Evolutionary conservation across 2,329 filamentous ascomycete genomes (phyloP).

Genomic region (Aureobasidium lini): DNA sequence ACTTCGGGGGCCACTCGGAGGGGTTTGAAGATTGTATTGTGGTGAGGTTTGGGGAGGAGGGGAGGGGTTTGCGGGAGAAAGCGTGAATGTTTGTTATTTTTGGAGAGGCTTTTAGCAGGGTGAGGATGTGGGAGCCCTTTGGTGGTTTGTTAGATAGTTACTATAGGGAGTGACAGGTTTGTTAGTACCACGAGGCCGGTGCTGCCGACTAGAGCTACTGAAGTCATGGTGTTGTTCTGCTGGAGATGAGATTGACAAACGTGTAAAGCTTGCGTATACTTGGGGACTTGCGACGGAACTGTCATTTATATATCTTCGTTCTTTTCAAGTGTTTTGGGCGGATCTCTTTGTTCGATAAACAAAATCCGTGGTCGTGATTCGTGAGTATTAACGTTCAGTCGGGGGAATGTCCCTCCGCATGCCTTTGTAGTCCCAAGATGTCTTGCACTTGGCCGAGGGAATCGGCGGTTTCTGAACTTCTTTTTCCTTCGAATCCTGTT

Average conservation of each 20-base stretch:
- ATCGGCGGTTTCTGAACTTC: too few relatives aligned
- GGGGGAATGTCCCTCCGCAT: too few relatives aligned
- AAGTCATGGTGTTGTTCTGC: slow-evolving; percentile 33
- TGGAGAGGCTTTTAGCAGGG: slow-evolving; percentile 48
- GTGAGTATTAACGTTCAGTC: too few relatives aligned
- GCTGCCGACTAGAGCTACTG: slow-evolving; percentile 52
- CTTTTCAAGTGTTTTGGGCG: too few relatives aligned
- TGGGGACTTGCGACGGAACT: too few relatives aligned
- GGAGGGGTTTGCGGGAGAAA: slow-evolving; percentile 59
- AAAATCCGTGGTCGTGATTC: too few relatives aligned
- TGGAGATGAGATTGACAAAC: not conserved
- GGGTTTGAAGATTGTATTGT: slow-evolving; percentile 61
- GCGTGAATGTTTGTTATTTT: slow-evolving; percentile 51
- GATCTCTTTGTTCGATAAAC: too few relatives aligned
- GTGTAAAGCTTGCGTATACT: too few relatives aligned
- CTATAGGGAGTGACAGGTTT: slow-evolving; percentile 20
- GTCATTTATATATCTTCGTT: too few relatives aligned
- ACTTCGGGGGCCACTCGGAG: slow-evolving; percentile 55
- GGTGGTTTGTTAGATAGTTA: not conserved
- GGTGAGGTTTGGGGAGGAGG: slow-evolving; percentile 50
- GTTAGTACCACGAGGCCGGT: slow-evolving; percentile 53
- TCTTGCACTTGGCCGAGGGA: too few relatives aligned
- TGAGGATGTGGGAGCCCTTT: slow-evolving; percentile 70
- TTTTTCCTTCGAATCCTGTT: too few relatives aligned
- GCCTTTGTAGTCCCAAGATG: too few relatives aligned